phyloP scores from a whole-genome alignment of 306 rosid species.

The Vigna reflexopilosa region DNA sequence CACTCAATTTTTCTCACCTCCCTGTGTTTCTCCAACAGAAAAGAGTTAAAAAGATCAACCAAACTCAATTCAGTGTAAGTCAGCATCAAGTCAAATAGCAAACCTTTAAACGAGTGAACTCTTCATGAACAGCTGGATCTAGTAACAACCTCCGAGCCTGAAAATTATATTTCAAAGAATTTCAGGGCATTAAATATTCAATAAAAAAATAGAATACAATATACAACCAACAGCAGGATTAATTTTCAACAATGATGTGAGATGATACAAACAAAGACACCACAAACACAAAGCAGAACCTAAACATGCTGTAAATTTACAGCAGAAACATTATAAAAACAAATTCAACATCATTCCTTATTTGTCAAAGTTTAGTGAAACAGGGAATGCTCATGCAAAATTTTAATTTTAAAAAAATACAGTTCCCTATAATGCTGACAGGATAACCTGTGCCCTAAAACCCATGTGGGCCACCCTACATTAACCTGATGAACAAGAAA shows the following conservation, averaged over 20 bases:
- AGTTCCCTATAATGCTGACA: not conserved
- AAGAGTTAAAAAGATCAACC: not conserved
- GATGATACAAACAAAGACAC: slow-evolving; percentile 18
- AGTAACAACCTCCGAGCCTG: slow-evolving; percentile 89
- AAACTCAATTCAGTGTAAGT: slow-evolving; percentile 26
- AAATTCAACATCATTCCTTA: not conserved
- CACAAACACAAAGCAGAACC: not conserved
- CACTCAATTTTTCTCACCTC: slow-evolving; percentile 25
- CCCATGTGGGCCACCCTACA: not conserved
- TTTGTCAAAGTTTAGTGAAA: slow-evolving; percentile 24
- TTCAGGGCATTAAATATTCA: slow-evolving; percentile 1
- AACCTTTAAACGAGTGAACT: slow-evolving; percentile 90
- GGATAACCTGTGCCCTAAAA: not conserved
- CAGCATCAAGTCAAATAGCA: slow-evolving; percentile 44
- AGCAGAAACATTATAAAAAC: not conserved
- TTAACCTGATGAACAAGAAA: no score
- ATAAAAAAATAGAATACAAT: slow-evolving; percentile 22
- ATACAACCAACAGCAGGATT: not conserved
- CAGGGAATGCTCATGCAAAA: not conserved
- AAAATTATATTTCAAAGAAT: slow-evolving; percentile 40
- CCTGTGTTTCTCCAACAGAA: not conserved
- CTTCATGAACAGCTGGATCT: slow-evolving; percentile 98
- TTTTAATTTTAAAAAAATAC: not conserved
- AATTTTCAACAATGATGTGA: not conserved
- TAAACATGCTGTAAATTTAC: not conserved